Conservation (phyloP, 2,329 filamentous ascomycete species). For the Didymosphaeria variabile region DNA sequence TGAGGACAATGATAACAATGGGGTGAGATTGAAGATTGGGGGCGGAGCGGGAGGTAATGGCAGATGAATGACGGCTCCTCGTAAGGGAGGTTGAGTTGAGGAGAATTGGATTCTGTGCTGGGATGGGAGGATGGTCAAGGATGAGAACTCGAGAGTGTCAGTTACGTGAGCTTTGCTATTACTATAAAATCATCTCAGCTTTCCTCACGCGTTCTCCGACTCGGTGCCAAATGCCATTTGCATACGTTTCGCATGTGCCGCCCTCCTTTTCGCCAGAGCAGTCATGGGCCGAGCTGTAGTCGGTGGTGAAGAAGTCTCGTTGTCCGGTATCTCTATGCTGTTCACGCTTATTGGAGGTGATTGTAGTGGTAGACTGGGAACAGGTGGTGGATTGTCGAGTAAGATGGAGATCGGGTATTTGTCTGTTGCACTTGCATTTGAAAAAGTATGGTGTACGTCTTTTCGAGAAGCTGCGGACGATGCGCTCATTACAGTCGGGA, state of each 20-base stretch:
- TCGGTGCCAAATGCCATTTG: conserved; percentile 31
- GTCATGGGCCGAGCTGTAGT: conserved; percentile 23
- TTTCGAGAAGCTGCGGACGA: neutral
- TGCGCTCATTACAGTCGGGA: neutral
- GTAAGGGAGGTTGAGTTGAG: no score
- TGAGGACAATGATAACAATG: no score
- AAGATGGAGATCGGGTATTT: conserved; percentile 1
- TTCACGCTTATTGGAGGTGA: neutral
- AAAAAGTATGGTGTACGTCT: neutral
- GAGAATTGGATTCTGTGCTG: no score
- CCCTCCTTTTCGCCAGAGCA: conserved; percentile 36
- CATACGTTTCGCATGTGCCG: conserved; percentile 39
- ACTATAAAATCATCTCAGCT: neutral
- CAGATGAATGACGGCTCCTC: no score
- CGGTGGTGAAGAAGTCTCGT: neutral
- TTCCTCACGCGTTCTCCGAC: neutral
- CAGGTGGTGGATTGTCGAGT: neutral
- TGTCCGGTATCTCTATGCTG: neutral
- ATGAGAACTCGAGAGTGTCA: no score
- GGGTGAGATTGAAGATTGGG: no score
- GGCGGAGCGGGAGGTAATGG: no score
- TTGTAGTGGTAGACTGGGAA: neutral
- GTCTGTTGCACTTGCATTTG: conserved; percentile 6
- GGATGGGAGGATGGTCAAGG: no score
- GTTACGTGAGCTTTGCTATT: no score